Conservation (phyloP, 371 early-diverging fungal genomes). For the Thermomucor indicae-seudaticae region DNA sequence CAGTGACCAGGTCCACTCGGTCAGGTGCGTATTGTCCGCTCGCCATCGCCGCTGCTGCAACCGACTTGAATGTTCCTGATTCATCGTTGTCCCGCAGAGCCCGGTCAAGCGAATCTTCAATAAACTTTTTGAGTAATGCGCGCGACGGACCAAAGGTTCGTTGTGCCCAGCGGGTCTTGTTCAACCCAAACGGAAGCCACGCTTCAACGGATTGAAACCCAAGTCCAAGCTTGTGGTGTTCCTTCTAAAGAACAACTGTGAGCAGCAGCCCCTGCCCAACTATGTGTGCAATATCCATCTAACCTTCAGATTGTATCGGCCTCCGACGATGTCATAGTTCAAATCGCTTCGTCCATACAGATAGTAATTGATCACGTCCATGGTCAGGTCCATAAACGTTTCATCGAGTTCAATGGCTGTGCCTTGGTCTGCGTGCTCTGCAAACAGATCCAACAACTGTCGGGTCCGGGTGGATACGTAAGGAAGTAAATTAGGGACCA, state of each 20-base stretch:
- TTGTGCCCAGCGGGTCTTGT: slow-evolving; percentile 42
- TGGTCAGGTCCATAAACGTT: slow-evolving; percentile 34
- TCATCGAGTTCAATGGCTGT: slow-evolving; percentile 33
- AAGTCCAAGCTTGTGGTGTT: slow-evolving; percentile 32
- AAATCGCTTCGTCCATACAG: slow-evolving; percentile 40
- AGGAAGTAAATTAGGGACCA: slow-evolving; percentile 39
- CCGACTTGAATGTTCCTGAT: slow-evolving; percentile 18
- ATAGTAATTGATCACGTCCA: slow-evolving; percentile 49
- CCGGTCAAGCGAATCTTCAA: slow-evolving; percentile 23
- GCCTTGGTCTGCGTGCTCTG: slow-evolving; percentile 12
- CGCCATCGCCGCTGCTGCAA: slow-evolving; percentile 35
- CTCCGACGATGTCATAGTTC: slow-evolving; percentile 36
- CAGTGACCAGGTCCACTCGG: slow-evolving; percentile 29
- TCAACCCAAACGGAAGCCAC: slow-evolving; percentile 43
- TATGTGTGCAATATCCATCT: neutral
- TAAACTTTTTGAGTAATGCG: slow-evolving; percentile 30
- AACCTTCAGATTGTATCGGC: slow-evolving; percentile 39
- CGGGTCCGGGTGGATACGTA: slow-evolving; percentile 27
- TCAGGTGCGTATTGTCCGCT: slow-evolving; percentile 28
- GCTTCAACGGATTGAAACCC: slow-evolving; percentile 42
- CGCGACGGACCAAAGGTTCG: slow-evolving; percentile 29
- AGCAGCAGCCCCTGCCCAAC: neutral
- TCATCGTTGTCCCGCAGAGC: slow-evolving; percentile 16
- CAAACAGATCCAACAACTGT: slow-evolving; percentile 15
- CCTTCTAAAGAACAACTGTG: slow-evolving; percentile 13